phyloP scores from a whole-genome alignment of 139 green algal genomes.

The Chlorella sp. region DNA sequence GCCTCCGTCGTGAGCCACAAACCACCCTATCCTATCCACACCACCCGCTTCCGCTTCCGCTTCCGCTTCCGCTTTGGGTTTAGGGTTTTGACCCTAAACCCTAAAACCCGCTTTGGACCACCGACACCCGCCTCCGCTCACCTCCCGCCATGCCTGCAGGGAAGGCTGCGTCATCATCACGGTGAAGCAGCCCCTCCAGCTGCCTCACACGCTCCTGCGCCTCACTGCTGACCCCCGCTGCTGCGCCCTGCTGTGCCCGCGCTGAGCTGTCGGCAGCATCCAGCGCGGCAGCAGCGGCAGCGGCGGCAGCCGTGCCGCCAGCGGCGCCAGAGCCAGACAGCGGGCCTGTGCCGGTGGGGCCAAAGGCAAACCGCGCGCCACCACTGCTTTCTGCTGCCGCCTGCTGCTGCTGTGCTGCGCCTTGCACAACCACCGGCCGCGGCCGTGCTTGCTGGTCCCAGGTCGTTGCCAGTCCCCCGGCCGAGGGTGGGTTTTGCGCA shows the following conservation, averaged over 20 bases:
- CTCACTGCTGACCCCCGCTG: not conserved
- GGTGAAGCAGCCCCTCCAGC: constrained; percentile 9
- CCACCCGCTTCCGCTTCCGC: not conserved
- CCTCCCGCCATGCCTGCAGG: not conserved
- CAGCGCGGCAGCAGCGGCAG: not conserved
- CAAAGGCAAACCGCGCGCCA: not conserved
- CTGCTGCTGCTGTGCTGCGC: not conserved
- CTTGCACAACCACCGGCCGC: too few species aligned
- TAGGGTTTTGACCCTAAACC: too few species aligned
- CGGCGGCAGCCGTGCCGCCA: not conserved
- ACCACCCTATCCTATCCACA: too few species aligned
- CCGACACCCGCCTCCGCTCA: not conserved
- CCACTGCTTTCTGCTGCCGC: not conserved
- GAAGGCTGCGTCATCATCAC: not conserved
- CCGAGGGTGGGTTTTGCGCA: too few species aligned
- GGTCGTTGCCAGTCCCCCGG: too few species aligned
- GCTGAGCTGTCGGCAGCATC: not conserved
- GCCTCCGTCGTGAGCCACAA: too few species aligned
- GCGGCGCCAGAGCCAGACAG: not conserved
- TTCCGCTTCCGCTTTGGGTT: not conserved
- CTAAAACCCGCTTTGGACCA: not conserved
- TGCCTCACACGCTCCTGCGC: not conserved
- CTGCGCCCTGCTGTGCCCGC: not conserved
- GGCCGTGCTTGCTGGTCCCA: too few species aligned
- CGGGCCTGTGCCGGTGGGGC: too few species aligned